A percentile compares a stretch with the other conserved stretches of the same genome.
Conservation (phyloP, 2,329 filamentous ascomycete genomes). For the Drechslerella dactyloides region DNA sequence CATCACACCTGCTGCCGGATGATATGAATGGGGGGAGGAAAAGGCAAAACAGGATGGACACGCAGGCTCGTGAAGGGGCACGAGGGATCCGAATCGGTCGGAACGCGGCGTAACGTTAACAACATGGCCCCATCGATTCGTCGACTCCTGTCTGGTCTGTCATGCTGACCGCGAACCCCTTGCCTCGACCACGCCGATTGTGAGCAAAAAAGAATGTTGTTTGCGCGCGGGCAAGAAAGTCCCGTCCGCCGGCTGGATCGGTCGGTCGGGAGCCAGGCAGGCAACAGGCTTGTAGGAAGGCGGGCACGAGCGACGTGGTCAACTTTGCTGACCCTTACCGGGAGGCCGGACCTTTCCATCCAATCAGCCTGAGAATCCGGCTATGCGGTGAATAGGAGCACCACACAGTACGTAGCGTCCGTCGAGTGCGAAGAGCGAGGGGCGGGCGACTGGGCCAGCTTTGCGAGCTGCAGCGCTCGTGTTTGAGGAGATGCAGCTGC, state of each 20-base stretch:
- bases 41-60: neutral
- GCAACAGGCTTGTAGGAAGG: conserved; percentile 14
- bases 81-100: no score
- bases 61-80: conserved; percentile 1
- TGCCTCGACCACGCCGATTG: conserved; percentile 9
- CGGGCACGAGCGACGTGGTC: conserved; percentile 10
- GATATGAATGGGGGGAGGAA: conserved; percentile 11
- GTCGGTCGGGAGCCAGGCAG: conserved; percentile 22
- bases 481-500: conserved; percentile 47
- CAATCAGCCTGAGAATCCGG: conserved; percentile 49
- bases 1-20: conserved; percentile 23
- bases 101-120: no score
- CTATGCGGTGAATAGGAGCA: conserved; percentile 51
- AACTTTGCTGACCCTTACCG: neutral
- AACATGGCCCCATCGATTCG: conserved; percentile 44
- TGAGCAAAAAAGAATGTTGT: neutral
- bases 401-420: no score
- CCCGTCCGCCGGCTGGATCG: no score
- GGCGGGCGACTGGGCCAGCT: conserved; percentile 19
- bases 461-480: conserved; percentile 14
- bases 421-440: conserved; percentile 4
- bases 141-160: no score
- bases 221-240: conserved; percentile 6
- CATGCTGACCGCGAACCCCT: conserved; percentile 8
- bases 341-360: conserved; percentile 22